Conservation (phyloP, 1,139 yeast genomes). For the Eremothecium gossypii region DNA sequence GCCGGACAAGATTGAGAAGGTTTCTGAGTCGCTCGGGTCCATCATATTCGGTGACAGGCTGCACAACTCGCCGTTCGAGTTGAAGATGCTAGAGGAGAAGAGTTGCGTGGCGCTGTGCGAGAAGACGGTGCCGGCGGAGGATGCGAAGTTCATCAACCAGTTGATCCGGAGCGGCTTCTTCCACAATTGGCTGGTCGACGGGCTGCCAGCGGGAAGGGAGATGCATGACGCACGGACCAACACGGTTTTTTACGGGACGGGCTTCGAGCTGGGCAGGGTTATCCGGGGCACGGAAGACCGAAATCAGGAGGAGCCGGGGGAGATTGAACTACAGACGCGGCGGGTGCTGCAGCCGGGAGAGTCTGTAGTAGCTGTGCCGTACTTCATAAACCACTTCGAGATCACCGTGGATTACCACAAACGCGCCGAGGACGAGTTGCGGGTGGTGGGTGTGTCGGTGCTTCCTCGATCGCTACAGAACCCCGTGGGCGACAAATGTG, state of each 20-base stretch:
- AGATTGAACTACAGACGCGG: conserved; percentile 5
- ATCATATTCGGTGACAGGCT: conserved; percentile 93
- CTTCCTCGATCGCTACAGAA: conserved; percentile 57
- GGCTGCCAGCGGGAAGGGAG: conserved; percentile 64
- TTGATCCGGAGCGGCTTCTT: conserved; percentile 74
- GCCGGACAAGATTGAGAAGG: conserved; percentile 56
- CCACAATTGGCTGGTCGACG: conserved; percentile 91
- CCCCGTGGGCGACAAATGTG: conserved; percentile 31
- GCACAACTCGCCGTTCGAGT: conserved; percentile 80
- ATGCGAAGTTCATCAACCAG: conserved; percentile 65
- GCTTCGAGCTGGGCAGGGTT: conserved; percentile 61
- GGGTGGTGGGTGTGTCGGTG: conserved; percentile 88
- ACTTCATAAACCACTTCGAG: conserved; percentile 56
- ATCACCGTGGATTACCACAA: conserved; percentile 74
- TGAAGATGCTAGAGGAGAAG: conserved; percentile 66
- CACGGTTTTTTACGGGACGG: conserved; percentile 60
- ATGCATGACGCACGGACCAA: conserved; percentile 50
- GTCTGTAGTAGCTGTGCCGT: conserved; percentile 11
- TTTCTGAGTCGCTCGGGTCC: conserved; percentile 86
- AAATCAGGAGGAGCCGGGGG: conserved; percentile 27
- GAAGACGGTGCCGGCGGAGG: conserved; percentile 47
- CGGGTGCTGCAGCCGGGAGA: neutral
- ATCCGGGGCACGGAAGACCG: conserved; percentile 35
- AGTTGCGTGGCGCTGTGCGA: conserved; percentile 60
- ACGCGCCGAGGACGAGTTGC: conserved; percentile 54